These are phyloP conservation scores for Nakazawaea holstii DNA, from an alignment of 805 yeast genomes.

Conservation along the genomic window DNA sequence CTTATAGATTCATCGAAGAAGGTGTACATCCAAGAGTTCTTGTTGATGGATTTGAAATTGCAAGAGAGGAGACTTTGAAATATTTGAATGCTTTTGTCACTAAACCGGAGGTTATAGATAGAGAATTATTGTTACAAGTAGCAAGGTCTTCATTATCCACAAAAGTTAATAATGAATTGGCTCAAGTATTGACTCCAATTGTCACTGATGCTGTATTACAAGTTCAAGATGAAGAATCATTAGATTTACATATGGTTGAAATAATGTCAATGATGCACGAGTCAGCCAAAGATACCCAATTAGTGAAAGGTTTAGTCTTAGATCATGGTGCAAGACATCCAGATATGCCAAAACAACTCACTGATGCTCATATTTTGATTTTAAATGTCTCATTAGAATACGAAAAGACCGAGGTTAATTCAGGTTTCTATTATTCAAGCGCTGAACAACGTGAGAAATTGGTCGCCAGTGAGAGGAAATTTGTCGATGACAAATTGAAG, in stretches of 20 bases:
- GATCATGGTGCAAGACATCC: conserved; percentile 99
- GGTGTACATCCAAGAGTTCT: conserved; percentile 95
- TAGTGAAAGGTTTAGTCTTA: conserved; percentile 83
- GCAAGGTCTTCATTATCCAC: conserved; percentile 88
- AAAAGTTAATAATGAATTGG: conserved; percentile 71
- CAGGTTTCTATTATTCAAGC: conserved; percentile 87
- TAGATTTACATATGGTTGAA: conserved; percentile 96
- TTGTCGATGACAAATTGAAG: conserved; percentile 88
- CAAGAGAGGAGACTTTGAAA: conserved; percentile 69
- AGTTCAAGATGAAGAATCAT: conserved; percentile 47
- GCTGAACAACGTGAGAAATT: conserved; percentile 96
- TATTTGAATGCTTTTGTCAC: conserved; percentile 65
- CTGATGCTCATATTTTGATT: conserved; percentile 79
- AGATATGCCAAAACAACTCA: conserved; percentile 90
- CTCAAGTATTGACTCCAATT: conserved; percentile 83
- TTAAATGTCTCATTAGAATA: conserved; percentile 93
- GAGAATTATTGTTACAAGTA: conserved; percentile 86
- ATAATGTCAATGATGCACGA: conserved; percentile 98
- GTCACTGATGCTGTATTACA: conserved; percentile 94
- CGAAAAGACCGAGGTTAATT: conserved; percentile 96
- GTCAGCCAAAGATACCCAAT: conserved; percentile 74
- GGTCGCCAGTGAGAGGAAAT: conserved; percentile 87
- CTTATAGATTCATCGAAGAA: conserved; percentile 84
- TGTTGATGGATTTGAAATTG: conserved; percentile 92
- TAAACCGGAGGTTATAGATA: conserved; percentile 50